These are phyloP conservation scores for Meira nashicola DNA, from an alignment of 1,284 basidiomycete species.

Conservation along the genomic window DNA sequence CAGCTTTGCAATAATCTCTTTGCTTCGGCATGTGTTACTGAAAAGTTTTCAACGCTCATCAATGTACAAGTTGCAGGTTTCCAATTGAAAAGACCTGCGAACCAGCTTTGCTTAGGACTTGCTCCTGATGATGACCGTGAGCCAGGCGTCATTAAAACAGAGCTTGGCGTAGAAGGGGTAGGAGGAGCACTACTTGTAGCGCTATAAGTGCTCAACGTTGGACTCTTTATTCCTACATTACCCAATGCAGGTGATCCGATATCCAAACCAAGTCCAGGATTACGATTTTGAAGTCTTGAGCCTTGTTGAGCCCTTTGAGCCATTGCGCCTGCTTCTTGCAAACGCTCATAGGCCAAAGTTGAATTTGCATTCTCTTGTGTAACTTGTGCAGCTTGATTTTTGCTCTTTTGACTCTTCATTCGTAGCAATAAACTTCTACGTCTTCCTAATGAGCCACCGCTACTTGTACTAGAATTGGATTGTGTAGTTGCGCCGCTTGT, in stretches of 20 bases:
- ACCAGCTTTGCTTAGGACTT: slow-evolving; percentile 69
- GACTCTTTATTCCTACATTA: not conserved
- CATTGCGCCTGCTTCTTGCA: slow-evolving; percentile 13
- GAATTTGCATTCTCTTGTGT: slow-evolving; percentile 14
- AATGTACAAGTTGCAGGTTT: slow-evolving; percentile 63
- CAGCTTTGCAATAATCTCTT: slow-evolving; percentile 65
- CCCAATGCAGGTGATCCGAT: slow-evolving; percentile 14
- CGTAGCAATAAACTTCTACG: slow-evolving; percentile 27
- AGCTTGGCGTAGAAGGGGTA: slow-evolving; percentile 1
- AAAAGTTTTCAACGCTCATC: slow-evolving; percentile 57
- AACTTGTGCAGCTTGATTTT: slow-evolving; percentile 13
- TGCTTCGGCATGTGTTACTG: slow-evolving; percentile 64
- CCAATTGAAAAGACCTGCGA: slow-evolving; percentile 81
- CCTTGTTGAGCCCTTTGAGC: slow-evolving; percentile 18
- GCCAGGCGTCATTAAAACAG: slow-evolving; percentile 6
- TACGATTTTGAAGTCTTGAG: slow-evolving; percentile 33
- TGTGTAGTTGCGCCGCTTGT: slow-evolving; percentile 26
- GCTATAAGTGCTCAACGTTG: not conserved
- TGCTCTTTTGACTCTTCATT: slow-evolving; percentile 12
- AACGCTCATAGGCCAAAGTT: slow-evolving; percentile 30
- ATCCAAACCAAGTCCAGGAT: slow-evolving; percentile 38
- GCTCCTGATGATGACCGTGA: not conserved
- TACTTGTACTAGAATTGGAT: slow-evolving; percentile 13
- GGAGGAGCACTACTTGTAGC: not conserved
- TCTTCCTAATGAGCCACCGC: slow-evolving; percentile 18